Percentiles rank a stretch among this genome's conserved stretches.
Evolutionary conservation across 257 asterid species (phyloP).

Genomic region (Handroanthus guayacan): DNA sequence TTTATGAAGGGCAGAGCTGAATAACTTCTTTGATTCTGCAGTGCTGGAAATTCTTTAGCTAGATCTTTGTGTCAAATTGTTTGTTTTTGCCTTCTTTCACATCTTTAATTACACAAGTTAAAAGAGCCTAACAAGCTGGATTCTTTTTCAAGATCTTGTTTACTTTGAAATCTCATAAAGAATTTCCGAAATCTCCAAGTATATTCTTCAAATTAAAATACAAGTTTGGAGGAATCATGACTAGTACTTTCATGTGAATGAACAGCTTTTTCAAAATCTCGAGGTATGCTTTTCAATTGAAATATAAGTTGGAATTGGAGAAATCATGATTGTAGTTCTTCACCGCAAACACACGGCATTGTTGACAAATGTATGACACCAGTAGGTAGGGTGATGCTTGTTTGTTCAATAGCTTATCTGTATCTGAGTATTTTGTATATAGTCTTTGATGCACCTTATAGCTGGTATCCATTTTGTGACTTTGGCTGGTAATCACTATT

Average conservation of each 20-base stretch:
- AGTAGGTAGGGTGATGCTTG: neutral
- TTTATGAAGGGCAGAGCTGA: no score
- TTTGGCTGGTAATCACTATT: neutral
- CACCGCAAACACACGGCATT: slow-evolving; percentile 2
- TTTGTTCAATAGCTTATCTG: neutral
- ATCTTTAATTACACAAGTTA: neutral
- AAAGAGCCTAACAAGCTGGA: neutral
- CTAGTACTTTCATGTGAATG: no score
- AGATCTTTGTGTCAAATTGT: no score
- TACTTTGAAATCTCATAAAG: neutral
- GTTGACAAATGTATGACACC: neutral
- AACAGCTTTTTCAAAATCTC: neutral
- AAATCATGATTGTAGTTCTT: neutral
- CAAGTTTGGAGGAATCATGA: neutral
- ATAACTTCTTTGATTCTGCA: no score
- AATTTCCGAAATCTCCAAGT: no score
- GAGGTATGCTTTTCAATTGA: neutral
- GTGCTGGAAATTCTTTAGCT: no score
- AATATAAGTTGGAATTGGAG: neutral
- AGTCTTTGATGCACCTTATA: no score
- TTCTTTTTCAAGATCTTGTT: neutral
- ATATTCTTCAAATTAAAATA: neutral
- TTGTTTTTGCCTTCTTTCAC: no score
- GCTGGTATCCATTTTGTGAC: no score
- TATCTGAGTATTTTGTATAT: no score